Evolutionary conservation across 164 flowering plant genomes (phyloP), one percentile per base, ranked within the genome.

Genomic region (Saururus chinensis): DNA sequence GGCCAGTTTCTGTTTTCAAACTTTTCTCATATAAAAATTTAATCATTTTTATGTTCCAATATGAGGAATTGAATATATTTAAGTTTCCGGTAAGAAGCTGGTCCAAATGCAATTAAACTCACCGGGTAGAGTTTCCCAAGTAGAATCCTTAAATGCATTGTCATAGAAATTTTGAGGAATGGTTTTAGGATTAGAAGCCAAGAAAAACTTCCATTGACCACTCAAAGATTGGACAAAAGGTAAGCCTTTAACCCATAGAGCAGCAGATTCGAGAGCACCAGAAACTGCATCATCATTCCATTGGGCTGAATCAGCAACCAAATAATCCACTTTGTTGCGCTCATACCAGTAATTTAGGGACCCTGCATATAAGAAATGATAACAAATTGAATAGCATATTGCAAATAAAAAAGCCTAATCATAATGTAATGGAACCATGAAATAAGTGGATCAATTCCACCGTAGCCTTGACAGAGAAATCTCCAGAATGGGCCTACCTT

Each of bases 281-380:
- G 68, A 53, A 66, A 90, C 92, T 62, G 98, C 92, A 74, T 82
- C 86, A 70, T 93, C 98, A 75, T 85, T 72, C 98, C 98, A 93
- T 60, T 72, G 79, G 49, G 96, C 97, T 51, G 84, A 74, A 20
- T 70, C 75, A 17, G 96, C 68, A n/a, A 70, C 86, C 51, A 76
- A 40, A 66, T 67, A 63, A 63, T 85, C 83, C 61, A 85, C 96
- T 69, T 90, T 88, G 73, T 70, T 90, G 48, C 96, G 85, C 56
- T 83, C 83, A 63, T 76, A 70, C 98, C 98, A 93, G 76, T 80
- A 93, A 64, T 72, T 84, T 51, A 93, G 80, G 71, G 95, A 84
- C 53, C 95, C 98, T 92, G 73, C 53, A 66, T 22, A 56, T 16
- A 64, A 19, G 63, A 23, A 63, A 35, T 1, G 41, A 55, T 42